phyloP scores from a whole-genome alignment of 257 asterid species.

The Craterostigma plantagineum region DNA sequence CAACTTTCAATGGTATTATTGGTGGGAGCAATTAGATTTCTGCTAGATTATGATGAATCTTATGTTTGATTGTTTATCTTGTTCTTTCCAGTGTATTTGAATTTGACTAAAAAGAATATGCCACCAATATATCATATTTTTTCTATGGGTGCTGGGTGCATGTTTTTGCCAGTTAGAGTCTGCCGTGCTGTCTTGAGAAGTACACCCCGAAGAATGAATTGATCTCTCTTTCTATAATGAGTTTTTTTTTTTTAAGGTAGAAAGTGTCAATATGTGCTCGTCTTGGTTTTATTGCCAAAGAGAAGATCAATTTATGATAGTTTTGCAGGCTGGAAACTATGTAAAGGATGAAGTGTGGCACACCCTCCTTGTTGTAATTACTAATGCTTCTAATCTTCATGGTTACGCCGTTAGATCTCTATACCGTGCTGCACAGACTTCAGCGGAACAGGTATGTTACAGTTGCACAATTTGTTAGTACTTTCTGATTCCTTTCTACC shows the following conservation, averaged over 20 bases:
- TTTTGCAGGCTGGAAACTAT: conserved; percentile 71
- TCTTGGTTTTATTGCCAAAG: conserved; percentile 3
- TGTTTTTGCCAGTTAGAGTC: too few species aligned
- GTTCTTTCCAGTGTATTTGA: too few species aligned
- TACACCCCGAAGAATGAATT: too few species aligned
- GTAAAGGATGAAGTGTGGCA: conserved; percentile 98
- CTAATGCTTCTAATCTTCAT: conserved; percentile 85
- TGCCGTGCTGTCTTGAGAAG: too few species aligned
- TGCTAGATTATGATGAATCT: too few species aligned
- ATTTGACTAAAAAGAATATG: too few species aligned
- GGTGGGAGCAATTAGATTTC: too few species aligned
- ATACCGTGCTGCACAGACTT: conserved; percentile 52
- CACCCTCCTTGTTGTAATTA: conserved; percentile 71
- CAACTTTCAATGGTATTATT: too few species aligned
- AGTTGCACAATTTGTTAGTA: conserved; percentile 1
- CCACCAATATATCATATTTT: too few species aligned
- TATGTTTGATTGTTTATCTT: too few species aligned
- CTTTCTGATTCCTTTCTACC: neutral
- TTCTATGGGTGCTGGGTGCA: too few species aligned
- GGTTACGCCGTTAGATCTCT: conserved; percentile 79
- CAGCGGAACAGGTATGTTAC: conserved; percentile 59
- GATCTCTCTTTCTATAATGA: too few species aligned
- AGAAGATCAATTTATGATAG: conserved; percentile 15
- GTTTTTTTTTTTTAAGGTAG: neutral
- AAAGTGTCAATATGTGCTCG: neutral